These are phyloP conservation scores for Syncephalastrum monosporum DNA, from an alignment of 371 early-diverging fungal genomes.

Conservation along the genomic window DNA sequence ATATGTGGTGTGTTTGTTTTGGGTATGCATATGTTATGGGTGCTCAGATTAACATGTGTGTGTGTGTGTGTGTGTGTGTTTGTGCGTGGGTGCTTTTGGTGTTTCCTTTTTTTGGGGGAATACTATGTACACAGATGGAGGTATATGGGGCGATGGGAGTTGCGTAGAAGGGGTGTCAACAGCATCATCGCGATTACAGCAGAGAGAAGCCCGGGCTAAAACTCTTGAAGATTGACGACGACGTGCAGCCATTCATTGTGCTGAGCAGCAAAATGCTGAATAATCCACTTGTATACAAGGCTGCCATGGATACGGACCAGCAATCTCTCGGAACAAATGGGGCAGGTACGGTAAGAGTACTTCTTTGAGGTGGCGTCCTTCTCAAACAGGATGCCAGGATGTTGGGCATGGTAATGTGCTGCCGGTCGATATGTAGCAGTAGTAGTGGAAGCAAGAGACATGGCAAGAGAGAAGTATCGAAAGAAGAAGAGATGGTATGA, in stretches of 20 bases:
- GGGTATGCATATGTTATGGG: no score
- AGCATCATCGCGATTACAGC: not conserved
- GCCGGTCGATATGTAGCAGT: no score
- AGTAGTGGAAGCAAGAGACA: no score
- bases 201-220: not conserved
- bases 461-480: no score
- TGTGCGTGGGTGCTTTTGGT: no score
- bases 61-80: no score
- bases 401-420: no score
- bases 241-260: conserved; percentile 53
- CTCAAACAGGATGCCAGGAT: no score
- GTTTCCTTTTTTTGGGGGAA: conserved; percentile 2
- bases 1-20: no score
- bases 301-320: conserved; percentile 48
- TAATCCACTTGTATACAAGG: conserved; percentile 51
- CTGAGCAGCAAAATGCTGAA: conserved; percentile 41
- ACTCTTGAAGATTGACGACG: conserved; percentile 43
- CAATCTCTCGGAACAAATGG: conserved; percentile 48
- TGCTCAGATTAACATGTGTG: no score
- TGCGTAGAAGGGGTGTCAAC: not conserved
- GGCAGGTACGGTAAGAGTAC: conserved; percentile 44
- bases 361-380: conserved; percentile 10
- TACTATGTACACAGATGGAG: conserved; percentile 1
- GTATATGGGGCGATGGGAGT: not conserved
- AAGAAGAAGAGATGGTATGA: no score